A percentile compares a stretch with the other conserved stretches of the same genome.
Conservation (phyloP, 164 flowering plant genomes). For the Chloranthus sessilifolius region DNA sequence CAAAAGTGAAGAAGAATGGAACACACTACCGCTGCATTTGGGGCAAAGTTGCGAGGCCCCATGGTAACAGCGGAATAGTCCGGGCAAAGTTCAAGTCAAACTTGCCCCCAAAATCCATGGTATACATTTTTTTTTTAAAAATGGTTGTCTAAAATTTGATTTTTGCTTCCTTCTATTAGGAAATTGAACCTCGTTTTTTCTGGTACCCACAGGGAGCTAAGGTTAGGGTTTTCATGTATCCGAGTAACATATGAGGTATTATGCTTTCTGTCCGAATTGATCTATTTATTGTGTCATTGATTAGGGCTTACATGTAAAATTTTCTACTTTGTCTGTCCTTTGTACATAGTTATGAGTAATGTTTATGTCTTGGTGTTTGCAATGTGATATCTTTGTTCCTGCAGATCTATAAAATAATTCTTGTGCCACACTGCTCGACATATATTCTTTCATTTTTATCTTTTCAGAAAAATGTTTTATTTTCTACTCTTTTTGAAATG, state of each 20-base stretch:
- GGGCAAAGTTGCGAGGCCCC: conserved; percentile 14
- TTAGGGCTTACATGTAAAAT: no score
- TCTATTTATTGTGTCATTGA: no score
- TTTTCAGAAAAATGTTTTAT: no score
- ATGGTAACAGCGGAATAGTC: conserved; percentile 12
- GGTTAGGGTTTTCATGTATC: conserved; percentile 8
- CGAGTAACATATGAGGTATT: conserved; percentile 5
- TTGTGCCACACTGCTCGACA: no score
- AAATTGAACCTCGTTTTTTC: background rate
- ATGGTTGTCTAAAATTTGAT: background rate
- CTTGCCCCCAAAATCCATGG: conserved; percentile 15
- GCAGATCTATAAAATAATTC: no score
- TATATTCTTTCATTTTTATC: no score
- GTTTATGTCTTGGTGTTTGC: no score
- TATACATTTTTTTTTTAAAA: background rate
- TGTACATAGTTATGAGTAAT: no score
- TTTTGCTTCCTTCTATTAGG: background rate
- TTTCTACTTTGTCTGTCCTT: no score
- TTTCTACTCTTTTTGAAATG: no score
- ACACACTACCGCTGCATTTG: conserved; percentile 11
- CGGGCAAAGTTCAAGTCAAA: conserved; percentile 15
- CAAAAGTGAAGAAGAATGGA: conserved; percentile 15
- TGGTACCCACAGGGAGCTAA: background rate
- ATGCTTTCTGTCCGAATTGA: no score
- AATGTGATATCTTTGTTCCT: no score